Base-by-base conservation (phyloP, 2,329 filamentous ascomycete genomes). In the Ophiostoma populinum region DNA sequence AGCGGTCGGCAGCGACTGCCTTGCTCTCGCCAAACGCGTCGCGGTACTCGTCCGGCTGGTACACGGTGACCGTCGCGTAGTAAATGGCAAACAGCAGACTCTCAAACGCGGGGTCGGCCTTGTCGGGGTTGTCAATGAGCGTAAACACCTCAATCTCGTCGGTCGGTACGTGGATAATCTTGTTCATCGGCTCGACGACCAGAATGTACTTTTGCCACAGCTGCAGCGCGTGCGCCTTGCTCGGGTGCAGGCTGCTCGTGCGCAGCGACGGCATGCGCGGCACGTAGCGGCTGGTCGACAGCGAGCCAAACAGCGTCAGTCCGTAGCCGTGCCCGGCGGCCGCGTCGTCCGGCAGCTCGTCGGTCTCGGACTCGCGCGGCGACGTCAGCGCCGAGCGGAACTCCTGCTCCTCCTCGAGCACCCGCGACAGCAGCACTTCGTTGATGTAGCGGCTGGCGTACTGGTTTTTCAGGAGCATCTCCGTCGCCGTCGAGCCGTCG, bases 341-440 rank as follows among this genome's bases (percentile, higher is more conserved):
- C 5, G 37, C 21, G 22, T 18, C 21, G 5, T 20, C 31, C 16
- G 25, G 22, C 5, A 20, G 15, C 24, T 26, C 37, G n/a, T 37
- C 35, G n/a, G 13, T 33, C 13, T 39, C 41, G 1, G 39, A 28
- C 15, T 40, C 36, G 8, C 35, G 29, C 3, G 35, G 36, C 13
- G 34, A 27, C 2, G 40, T 33, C 18, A 47, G 18, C 7, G 39
- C 40, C 0, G 44, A 37, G n/a, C 41, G 40, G 7, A 47, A 39
- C 25, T 47, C 46, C 11, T 44, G 28, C 26, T 47, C 45, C 40
- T 45, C 44, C 34, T 47, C 46, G 3, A 48, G 28, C 3, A 46
- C 38, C 2, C 45, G 40, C 6, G 45, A 46, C 6, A 48, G 24
- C 11, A 47, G 34, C 4, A 47, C 28, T 32, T 48, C 46, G 36